Evolutionary conservation across 306 rosid genomes (phyloP).

Genomic region (Cicer judaicum): DNA sequence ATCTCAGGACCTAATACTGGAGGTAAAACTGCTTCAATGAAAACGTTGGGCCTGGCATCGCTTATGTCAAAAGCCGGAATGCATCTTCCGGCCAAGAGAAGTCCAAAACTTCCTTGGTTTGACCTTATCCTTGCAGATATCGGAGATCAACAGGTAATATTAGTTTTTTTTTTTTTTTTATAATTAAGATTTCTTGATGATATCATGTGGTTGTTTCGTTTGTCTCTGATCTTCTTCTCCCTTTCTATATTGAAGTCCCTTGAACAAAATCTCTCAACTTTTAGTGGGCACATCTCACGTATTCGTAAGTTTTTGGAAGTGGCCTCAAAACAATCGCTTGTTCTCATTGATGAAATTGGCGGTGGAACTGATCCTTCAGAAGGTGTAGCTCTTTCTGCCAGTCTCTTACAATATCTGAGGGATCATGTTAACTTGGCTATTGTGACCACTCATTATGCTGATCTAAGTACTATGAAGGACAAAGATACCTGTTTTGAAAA

Average conservation of each 20-base stretch:
- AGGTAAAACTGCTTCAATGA: conserved; percentile 97
- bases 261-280: conserved; percentile 96
- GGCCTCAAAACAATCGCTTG: conserved; percentile 76
- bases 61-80: conserved; percentile 98
- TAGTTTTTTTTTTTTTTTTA: conserved; percentile 47
- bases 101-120: conserved; percentile 93
- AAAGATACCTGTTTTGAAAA: conserved; percentile 72
- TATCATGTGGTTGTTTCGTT: conserved; percentile 41
- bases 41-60: conserved; percentile 84
- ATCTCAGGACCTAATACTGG: conserved; percentile 98
- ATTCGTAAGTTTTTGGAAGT: conserved; percentile 75
- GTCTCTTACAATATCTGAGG: conserved; percentile 86
- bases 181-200: conserved; percentile 43
- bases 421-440: conserved; percentile 73
- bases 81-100: conserved; percentile 82
- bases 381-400: conserved; percentile 95
- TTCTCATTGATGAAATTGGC: conserved; percentile 95
- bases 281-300: conserved; percentile 90
- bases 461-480: conserved; percentile 80
- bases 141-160: conserved; percentile 94
- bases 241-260: conserved; percentile 74
- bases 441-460: conserved; percentile 94
- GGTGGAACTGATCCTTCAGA: conserved; percentile 98
- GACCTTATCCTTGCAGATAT: conserved; percentile 89
- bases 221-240: conserved; percentile 58